Conservation (phyloP, 768 basidiomycete genomes). For the Lactifluus volemus region DNA sequence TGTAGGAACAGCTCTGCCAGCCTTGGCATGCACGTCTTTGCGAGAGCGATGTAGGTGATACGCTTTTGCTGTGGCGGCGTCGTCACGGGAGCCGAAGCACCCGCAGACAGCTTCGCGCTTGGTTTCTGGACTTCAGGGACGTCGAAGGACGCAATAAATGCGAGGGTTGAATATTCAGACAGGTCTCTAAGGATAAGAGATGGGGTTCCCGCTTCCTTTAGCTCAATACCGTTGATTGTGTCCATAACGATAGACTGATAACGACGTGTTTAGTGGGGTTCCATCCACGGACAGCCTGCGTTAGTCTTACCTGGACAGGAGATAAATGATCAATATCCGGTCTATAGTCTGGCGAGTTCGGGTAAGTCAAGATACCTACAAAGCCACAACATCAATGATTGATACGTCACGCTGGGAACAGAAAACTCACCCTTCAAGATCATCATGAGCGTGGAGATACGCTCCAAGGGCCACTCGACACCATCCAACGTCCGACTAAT, state of each 20-base stretch:
- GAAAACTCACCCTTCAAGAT: slow-evolving; percentile 59
- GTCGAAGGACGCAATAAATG: slow-evolving; percentile 77
- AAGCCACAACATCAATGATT: background rate
- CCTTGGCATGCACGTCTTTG: slow-evolving; percentile 81
- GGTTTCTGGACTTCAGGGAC: slow-evolving; percentile 26
- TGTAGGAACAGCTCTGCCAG: slow-evolving; percentile 68
- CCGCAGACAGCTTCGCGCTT: slow-evolving; percentile 3
- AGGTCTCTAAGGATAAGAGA: slow-evolving; percentile 78
- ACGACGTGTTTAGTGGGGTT: background rate
- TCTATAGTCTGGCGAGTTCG: slow-evolving; percentile 75
- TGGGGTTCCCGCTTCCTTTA: slow-evolving; percentile 49
- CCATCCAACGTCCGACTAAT: slow-evolving; percentile 40
- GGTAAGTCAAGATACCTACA: slow-evolving; percentile 69
- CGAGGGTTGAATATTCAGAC: slow-evolving; percentile 77
- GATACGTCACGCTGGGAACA: background rate
- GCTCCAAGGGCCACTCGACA: slow-evolving; percentile 56
- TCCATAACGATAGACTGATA: slow-evolving; percentile 61
- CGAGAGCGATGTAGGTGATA: slow-evolving; percentile 83
- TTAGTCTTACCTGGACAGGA: slow-evolving; percentile 58
- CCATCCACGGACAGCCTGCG: background rate
- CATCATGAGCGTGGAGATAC: slow-evolving; percentile 58
- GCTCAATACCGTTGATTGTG: slow-evolving; percentile 57
- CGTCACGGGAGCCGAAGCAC: slow-evolving; percentile 18
- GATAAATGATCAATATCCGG: slow-evolving; percentile 78
- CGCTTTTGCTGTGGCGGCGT: slow-evolving; percentile 46